These are phyloP conservation scores for Solanum microdontum DNA, from an alignment of 257 asterid genomes.

Conservation along the genomic window DNA sequence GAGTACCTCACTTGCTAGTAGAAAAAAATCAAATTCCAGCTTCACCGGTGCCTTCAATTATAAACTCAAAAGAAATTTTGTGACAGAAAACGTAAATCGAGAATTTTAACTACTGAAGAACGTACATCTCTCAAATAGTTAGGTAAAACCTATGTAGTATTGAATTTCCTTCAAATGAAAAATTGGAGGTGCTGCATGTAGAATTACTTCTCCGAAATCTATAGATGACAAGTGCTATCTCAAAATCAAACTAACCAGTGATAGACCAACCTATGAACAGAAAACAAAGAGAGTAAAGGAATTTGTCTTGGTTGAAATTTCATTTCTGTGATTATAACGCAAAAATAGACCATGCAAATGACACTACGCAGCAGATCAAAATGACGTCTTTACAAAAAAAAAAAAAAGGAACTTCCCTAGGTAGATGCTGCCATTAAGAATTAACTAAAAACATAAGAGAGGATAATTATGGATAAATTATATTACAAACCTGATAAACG, in stretches of 20 bases:
- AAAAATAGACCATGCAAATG: background rate
- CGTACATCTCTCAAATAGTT: background rate
- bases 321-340: background rate
- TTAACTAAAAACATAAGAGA: background rate
- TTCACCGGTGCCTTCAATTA: background rate
- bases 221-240: too few relatives aligned
- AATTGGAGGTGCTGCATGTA: background rate
- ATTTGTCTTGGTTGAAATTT: background rate
- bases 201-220: too few relatives aligned
- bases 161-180: background rate
- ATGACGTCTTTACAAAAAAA: background rate
- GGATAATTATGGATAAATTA: background rate
- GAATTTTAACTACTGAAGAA: background rate
- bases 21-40: background rate
- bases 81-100: background rate
- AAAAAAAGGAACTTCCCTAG: background rate
- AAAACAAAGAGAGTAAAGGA: background rate
- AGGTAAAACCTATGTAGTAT: background rate
- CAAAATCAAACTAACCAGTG: too few relatives aligned
- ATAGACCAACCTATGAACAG: background rate
- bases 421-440: background rate
- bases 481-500: constrained; percentile 54
- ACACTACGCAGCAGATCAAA: background rate
- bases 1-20: background rate
- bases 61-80: background rate